A percentile compares a stretch with the other conserved stretches of the same genome.
phyloP scores from a whole-genome alignment of 345 rosid genomes.

The Microthlaspi erraticum region DNA sequence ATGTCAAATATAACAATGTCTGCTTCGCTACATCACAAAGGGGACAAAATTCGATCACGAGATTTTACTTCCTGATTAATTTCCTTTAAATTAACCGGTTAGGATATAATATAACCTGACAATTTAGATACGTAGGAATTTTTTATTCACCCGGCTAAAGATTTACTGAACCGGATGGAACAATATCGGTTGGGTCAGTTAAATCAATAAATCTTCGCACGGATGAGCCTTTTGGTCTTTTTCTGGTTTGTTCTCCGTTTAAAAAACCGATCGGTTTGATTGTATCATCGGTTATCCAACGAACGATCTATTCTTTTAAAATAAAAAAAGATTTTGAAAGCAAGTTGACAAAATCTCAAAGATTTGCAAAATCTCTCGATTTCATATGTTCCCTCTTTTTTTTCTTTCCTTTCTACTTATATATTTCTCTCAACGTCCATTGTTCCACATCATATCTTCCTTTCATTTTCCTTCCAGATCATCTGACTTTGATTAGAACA shows the following conservation, averaged over 20 bases:
- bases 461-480: neutral
- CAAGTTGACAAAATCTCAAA: slow-evolving; percentile 38
- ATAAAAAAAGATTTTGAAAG: slow-evolving; percentile 24
- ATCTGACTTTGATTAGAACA: neutral
- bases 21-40: too few species aligned
- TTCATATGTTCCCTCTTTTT: slow-evolving; percentile 38
- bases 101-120: too few species aligned
- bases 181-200: neutral
- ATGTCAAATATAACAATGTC: too few species aligned
- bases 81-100: too few species aligned
- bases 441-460: slow-evolving; percentile 19
- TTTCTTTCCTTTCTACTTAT: neutral
- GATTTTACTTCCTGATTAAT: too few species aligned
- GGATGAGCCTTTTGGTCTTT: too few species aligned
- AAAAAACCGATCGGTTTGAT: slow-evolving; percentile 1
- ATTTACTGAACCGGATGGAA: neutral
- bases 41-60: too few species aligned
- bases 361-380: slow-evolving; percentile 45
- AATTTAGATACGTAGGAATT: too few species aligned
- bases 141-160: neutral
- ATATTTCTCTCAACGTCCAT: slow-evolving; percentile 18
- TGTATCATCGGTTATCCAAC: neutral
- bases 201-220: too few species aligned
- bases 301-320: neutral
- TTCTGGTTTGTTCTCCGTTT: too few species aligned